Evolutionary conservation across 495 filamentous ascomycete genomes (phyloP), one percentile per base, ranked within the genome.

Genomic region (Annulohypoxylon stygium): DNA sequence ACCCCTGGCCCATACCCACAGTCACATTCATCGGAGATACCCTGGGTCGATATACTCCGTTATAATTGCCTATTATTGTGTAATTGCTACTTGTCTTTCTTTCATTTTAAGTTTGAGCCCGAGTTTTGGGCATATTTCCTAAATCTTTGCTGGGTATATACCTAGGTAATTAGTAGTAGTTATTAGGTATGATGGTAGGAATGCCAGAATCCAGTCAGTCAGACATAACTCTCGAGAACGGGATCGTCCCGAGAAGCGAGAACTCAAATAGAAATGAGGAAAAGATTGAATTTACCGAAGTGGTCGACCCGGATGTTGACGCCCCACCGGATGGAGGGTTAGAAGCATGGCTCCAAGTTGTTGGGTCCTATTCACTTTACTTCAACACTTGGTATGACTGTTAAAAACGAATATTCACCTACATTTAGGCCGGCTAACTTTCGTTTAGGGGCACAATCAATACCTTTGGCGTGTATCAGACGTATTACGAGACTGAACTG

Each of bases 391-490:
- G 87, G 89, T 88, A 79, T 64, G 81, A 73, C 3, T 10, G 7
- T 11, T 18, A 1, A 11, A 1, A 4, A 9, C 6, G 45, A 12
- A 16, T 1, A 6, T 16, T 47, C 1, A 30, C 4, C 20, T 11
- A 30, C 12, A 9, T 54, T 6, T 10, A 23, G 9, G 16, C 12
- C 16, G 33, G 51, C 68, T 75, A 50, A 68, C 43, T 1, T 23
- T 14, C 53, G 33, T 57, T 26, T 6, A 75, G 90, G 90, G 91
- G 91, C 12, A 88, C 89, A 58, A 88, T 92, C 65, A 89, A 89
- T 69, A 88, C 85, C 45, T 93, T 91, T 73, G 90, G 91, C 1
- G 86, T 92, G 2, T 93, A 92, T 69, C 90, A 94, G 71, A 86
- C 86, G 3, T 92, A 91, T 78, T 93, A 93, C 71, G 84, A 86